Percentiles rank a stretch among this genome's conserved stretches.
Evolutionary conservation across 1,139 yeast species (phyloP).

Genomic region (Waltiozyma sp.): DNA sequence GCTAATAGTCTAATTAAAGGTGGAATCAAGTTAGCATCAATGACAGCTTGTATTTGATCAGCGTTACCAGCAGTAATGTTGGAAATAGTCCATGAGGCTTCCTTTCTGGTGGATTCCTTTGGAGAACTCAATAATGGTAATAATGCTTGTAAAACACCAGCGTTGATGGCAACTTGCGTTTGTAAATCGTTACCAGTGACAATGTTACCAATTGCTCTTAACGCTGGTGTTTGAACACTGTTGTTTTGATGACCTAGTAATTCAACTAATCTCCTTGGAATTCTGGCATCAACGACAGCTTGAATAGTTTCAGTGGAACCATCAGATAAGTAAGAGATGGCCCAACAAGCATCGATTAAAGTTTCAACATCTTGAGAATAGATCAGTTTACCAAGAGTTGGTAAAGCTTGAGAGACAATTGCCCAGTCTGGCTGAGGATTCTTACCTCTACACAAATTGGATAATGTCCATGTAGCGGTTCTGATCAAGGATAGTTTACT

Average conservation of each 20-base stretch:
- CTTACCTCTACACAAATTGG: constrained; percentile 93
- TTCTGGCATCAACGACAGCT: constrained; percentile 93
- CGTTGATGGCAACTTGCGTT: constrained; percentile 89
- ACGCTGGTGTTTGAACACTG: constrained; percentile 90
- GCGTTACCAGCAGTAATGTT: constrained; percentile 96
- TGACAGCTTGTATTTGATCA: constrained; percentile 93
- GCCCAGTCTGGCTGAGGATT: constrained; percentile 95
- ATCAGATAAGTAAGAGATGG: constrained; percentile 87
- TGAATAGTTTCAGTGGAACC: constrained; percentile 91
- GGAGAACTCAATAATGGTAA: constrained; percentile 71
- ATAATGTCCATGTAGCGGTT: constrained; percentile 97
- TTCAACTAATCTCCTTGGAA: constrained; percentile 90
- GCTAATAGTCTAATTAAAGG: constrained; percentile 73
- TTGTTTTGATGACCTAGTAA: constrained; percentile 74
- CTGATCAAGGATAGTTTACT: constrained; percentile 82
- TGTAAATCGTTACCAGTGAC: constrained; percentile 95
- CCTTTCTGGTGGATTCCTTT: constrained; percentile 89
- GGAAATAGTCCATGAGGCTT: constrained; percentile 98
- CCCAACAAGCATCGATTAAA: constrained; percentile 97
- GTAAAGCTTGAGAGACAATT: constrained; percentile 75
- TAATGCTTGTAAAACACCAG: constrained; percentile 83
- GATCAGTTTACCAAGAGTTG: constrained; percentile 83
- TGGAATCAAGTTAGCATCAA: constrained; percentile 88
- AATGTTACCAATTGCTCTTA: constrained; percentile 94
- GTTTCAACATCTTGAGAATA: constrained; percentile 90